Conservation (phyloP, 2,329 filamentous ascomycete species). For the Hirsutella minnesotensis region DNA sequence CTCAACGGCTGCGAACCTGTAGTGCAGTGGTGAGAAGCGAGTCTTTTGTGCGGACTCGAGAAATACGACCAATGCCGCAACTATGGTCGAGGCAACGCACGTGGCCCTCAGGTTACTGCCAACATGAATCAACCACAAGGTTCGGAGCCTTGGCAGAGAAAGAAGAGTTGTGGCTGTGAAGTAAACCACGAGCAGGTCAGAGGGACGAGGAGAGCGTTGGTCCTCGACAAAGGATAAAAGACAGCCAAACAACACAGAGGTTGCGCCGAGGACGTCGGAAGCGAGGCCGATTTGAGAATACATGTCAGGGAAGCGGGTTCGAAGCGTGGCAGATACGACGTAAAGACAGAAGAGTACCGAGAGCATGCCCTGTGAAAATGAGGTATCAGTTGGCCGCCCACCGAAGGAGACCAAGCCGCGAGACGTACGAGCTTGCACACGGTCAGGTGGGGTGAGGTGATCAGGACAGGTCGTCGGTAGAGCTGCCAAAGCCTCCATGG, state of each 20-base stretch:
- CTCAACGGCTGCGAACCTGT: background rate
- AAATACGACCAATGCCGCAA: background rate
- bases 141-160: background rate
- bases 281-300: background rate
- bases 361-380: background rate
- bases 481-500: background rate
- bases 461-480: background rate
- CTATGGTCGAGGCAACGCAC: background rate
- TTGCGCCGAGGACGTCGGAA: background rate
- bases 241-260: background rate
- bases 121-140: background rate
- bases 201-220: background rate
- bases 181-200: conserved; percentile 1
- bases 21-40: background rate
- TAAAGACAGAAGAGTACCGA: background rate
- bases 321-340: background rate
- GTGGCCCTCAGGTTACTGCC: background rate
- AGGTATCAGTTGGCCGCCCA: background rate
- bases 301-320: background rate
- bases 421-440: background rate
- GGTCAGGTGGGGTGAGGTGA: background rate
- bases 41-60: background rate
- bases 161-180: background rate
- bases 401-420: background rate
- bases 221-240: background rate